phyloP scores from a whole-genome alignment of 2,329 filamentous ascomycete species.

The Ophiostoma tasmaniense region DNA sequence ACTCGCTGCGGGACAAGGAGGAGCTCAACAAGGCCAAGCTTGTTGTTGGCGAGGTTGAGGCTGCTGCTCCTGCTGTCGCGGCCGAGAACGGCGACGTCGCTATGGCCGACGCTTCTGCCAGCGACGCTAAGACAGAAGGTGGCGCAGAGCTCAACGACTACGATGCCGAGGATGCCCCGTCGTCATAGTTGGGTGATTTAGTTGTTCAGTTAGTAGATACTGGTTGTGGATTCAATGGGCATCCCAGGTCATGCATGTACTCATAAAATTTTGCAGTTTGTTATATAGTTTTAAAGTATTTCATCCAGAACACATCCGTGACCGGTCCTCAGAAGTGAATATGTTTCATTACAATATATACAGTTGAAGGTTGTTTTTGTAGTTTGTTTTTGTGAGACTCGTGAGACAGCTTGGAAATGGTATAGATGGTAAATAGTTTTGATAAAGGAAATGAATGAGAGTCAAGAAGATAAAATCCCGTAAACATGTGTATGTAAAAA shows the following conservation, averaged over 20 bases:
- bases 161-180: conserved; percentile 21
- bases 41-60: background rate
- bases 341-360: conserved; percentile 1
- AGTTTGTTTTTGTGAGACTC: background rate
- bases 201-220: background rate
- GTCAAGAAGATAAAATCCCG: background rate
- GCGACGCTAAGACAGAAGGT: background rate
- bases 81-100: background rate
- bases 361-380: background rate
- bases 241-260: background rate
- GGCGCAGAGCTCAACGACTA: conserved; percentile 15
- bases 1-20: conserved; percentile 39
- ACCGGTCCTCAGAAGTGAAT: background rate
- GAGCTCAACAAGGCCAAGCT: conserved; percentile 2
- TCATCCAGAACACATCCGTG: background rate
- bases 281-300: background rate
- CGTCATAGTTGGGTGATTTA: conserved; percentile 8
- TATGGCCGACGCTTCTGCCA: conserved; percentile 8
- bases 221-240: background rate
- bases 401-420: background rate
- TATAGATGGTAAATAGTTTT: background rate
- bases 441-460: background rate
- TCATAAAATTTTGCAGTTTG: background rate
- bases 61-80: background rate
- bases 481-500: background rate